Evolutionary conservation across 2,329 filamentous ascomycete genomes (phyloP), one percentile per base, ranked within the genome.

Genomic region (Arthrinium phaeospermum): DNA sequence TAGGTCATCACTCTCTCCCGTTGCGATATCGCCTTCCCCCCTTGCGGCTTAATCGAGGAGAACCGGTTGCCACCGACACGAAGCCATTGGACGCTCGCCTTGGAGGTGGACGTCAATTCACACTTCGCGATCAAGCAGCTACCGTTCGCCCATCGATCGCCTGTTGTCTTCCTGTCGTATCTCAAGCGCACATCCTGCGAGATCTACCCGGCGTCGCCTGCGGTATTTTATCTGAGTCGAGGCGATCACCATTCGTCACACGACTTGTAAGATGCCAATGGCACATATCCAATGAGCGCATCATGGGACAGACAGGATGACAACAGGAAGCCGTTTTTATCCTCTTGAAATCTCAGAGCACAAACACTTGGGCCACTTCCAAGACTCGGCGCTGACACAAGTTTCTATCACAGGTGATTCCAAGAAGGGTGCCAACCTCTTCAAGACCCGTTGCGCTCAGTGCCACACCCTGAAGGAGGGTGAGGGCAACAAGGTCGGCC

Each of bases 361-460:
- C 57, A 41, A 24, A 12, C 22, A n/a, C 37, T 64, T 19, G n/a
- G 30, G 6, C 10, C 5, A 41, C 30, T 64, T n/a, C 34, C 34
- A 13, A 61, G 3, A 12, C 16, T n/a, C 10, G 19, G 19, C 22
- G 45, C 67, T 69, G 45, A 69, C 67, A 47, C n/a, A 37, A 5
- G 1, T 71, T 75, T 22, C 3, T 30, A 10, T 19, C 53, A 19
- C 82, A 98, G 95, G 95, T 90, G 95, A 98, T 86, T 82, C 89
- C 82, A 95, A 95, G 90, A 98, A 98, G 93, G 96, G 96, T 91
- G 96, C 95, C 86, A 94, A 92, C 90, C 94, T 98, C 84, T 98
- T 98, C 94, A 98, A 98, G 92, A 98, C 95, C 79, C 93, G 96
- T 85, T 99, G 96, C 89, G 93, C 94, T 78, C 95, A 98, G 89